These are phyloP conservation scores for Populus hybrid DNA, from an alignment of 441 rosid species.

Conservation along the genomic window DNA sequence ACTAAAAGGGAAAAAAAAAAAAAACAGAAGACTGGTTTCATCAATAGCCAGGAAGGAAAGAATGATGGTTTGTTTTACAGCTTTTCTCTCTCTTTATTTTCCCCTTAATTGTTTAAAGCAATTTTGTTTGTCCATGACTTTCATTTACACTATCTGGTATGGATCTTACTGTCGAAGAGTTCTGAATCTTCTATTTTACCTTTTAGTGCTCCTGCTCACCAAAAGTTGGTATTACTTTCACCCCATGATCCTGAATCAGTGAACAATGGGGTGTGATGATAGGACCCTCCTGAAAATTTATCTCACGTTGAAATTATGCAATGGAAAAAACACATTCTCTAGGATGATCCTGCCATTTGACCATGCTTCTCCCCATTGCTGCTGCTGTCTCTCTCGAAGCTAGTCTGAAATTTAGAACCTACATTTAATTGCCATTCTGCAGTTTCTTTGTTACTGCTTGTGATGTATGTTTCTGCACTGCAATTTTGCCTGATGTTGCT, in stretches of 20 bases:
- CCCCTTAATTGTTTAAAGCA: not conserved
- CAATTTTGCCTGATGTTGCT: not conserved
- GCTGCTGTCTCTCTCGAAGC: not conserved
- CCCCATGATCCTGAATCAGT: not conserved
- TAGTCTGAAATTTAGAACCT: not conserved
- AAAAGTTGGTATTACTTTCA: not conserved
- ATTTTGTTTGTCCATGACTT: not conserved
- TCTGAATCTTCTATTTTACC: not conserved
- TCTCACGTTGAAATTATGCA: not conserved
- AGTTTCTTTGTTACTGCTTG: not conserved
- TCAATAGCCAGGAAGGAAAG: too few species aligned
- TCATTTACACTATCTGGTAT: not conserved
- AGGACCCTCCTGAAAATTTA: not conserved
- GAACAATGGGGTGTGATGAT: not conserved
- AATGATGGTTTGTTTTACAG: too few species aligned
- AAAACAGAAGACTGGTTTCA: too few species aligned
- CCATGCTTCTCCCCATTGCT: too few species aligned
- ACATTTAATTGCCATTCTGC: not conserved
- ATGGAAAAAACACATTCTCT: not conserved
- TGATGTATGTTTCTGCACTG: not conserved
- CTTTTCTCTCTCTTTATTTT: too few species aligned
- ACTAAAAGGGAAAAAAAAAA: too few species aligned
- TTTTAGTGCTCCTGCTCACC: not conserved
- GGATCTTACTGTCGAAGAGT: not conserved
- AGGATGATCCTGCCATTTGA: too few species aligned